Conservation (phyloP, 1,284 basidiomycete species). For the Salmacisia buchloeana region DNA sequence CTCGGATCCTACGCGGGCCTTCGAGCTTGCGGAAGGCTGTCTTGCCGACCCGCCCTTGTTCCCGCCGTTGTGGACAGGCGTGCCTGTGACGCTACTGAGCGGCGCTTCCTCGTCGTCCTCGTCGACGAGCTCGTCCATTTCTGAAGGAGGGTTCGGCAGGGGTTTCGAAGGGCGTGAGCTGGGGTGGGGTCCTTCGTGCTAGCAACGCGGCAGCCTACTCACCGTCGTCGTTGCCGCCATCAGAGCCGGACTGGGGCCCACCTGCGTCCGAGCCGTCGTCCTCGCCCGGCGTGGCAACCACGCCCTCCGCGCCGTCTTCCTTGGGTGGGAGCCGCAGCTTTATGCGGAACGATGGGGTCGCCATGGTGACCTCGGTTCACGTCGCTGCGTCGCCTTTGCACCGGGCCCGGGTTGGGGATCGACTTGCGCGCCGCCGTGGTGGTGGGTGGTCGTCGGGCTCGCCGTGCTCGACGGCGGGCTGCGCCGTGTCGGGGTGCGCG, state of each 20-base stretch:
- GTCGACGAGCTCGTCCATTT: slow-evolving; percentile 4
- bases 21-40: not conserved
- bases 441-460: no score
- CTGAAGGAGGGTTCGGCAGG: not conserved
- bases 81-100: not conserved
- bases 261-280: not conserved
- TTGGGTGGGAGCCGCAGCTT: not conserved
- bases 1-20: no score
- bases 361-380: not conserved
- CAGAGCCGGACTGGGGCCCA: not conserved
- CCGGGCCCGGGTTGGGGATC: no score
- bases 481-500: no score
- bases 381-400: not conserved
- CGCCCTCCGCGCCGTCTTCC: not conserved
- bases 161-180: not conserved
- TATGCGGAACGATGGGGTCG: slow-evolving; percentile 5
- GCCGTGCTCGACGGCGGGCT: no score
- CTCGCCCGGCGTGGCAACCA: not conserved
- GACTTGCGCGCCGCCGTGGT: not conserved
- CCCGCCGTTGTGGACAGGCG: not conserved
- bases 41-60: not conserved
- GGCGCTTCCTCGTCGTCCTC: not conserved
- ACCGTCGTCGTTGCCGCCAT: not conserved
- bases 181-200: not conserved
- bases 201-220: not conserved